phyloP scores from a whole-genome alignment of 164 flowering plant genomes.

The Umbellularia californica region DNA sequence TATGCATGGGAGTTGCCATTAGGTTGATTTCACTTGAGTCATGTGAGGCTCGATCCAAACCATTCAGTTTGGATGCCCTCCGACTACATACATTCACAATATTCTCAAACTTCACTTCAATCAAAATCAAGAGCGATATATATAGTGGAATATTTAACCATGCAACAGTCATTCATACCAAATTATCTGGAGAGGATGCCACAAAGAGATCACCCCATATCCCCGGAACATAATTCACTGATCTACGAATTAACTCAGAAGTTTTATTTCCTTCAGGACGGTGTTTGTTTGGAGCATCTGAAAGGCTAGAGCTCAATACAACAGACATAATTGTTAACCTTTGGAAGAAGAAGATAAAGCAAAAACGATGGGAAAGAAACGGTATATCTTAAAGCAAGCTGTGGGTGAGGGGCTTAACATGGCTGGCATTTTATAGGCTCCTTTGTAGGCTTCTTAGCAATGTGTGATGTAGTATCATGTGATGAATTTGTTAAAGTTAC shows the following conservation, averaged over 20 bases:
- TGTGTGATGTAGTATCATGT: too few species aligned
- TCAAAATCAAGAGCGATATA: background rate
- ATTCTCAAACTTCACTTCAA: background rate
- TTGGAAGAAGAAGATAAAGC: background rate
- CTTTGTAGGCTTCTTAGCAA: too few species aligned
- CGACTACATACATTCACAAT: background rate
- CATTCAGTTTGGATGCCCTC: background rate
- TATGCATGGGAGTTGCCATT: too few species aligned
- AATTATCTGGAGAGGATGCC: background rate
- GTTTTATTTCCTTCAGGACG: background rate
- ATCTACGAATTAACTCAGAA: background rate
- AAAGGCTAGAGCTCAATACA: background rate
- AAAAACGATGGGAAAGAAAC: too few species aligned
- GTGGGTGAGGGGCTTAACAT: background rate
- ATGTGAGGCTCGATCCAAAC: too few species aligned
- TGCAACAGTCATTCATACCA: background rate
- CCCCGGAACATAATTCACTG: background rate
- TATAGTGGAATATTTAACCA: too few species aligned
- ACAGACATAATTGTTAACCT: background rate
- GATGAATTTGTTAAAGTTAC: too few species aligned
- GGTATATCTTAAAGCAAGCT: background rate
- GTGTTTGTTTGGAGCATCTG: background rate
- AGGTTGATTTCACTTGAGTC: too few species aligned
- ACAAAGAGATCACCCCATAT: slow-evolving; percentile 11
- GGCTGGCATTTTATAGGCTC: background rate